Conservation (phyloP, 23 red algal genomes). For the Gracilariopsis chorda region DNA sequence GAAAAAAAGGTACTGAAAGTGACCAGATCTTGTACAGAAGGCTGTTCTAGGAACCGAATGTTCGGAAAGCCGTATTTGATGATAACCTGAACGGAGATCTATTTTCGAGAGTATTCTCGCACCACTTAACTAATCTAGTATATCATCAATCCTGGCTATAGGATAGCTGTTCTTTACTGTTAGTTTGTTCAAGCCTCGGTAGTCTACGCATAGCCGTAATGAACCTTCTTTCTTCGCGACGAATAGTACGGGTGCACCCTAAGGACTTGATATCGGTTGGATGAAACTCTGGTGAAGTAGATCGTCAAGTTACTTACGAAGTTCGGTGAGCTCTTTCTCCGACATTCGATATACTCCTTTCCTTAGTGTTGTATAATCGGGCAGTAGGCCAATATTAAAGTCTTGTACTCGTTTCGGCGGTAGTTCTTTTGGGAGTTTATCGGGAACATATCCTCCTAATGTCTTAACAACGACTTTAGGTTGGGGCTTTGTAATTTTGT, state of each 20-base stretch:
- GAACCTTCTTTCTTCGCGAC: slow-evolving; percentile 10
- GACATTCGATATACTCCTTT: neutral
- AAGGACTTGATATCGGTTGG: neutral
- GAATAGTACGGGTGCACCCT: slow-evolving; percentile 16
- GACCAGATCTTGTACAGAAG: neutral
- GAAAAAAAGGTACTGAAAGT: slow-evolving; percentile 15
- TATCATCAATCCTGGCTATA: neutral
- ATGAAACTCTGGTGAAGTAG: neutral
- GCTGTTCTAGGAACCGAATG: neutral
- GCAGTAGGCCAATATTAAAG: neutral
- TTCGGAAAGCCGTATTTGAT: neutral
- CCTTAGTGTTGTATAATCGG: neutral
- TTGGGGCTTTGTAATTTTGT: too few species aligned
- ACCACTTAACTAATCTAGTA: too few species aligned
- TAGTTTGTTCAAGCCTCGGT: neutral
- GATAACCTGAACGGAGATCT: neutral
- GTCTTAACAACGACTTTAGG: too few species aligned
- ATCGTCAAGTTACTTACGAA: neutral
- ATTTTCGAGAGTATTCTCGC: neutral
- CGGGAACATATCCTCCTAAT: too few species aligned
- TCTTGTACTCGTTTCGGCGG: neutral
- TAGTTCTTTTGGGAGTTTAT: slow-evolving; percentile 11
- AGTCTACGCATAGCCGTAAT: neutral
- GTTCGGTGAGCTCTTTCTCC: slow-evolving; percentile 4
- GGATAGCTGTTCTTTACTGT: slow-evolving; percentile 19